Conservation (phyloP, 78 protist genomes). For the Chrysochromulina parva region DNA sequence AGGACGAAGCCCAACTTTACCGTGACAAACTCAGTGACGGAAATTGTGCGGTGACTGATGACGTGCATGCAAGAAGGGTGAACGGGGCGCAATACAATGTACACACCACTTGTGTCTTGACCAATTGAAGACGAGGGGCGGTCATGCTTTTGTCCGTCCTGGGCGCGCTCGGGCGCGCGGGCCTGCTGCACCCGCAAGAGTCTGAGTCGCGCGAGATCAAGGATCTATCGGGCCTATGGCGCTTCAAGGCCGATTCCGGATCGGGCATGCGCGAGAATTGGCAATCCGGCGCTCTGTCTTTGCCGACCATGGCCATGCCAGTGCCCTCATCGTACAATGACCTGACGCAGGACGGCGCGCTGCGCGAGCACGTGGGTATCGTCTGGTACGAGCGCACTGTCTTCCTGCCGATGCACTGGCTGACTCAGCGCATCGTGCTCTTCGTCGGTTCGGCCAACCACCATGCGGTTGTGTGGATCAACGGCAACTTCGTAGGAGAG, state of each 20-base stretch:
- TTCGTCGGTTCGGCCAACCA: conserved; percentile 7
- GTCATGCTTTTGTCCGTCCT: too few species aligned
- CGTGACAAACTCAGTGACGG: too few species aligned
- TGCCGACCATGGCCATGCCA: neutral
- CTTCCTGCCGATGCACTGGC: neutral
- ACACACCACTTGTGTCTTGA: too few species aligned
- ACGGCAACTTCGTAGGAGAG: neutral
- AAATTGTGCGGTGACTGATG: too few species aligned
- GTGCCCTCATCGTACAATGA: conserved; percentile 13
- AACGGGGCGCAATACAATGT: too few species aligned
- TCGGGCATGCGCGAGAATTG: neutral
- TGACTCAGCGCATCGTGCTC: neutral
- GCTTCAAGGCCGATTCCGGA: neutral
- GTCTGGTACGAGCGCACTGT: conserved; percentile 7
- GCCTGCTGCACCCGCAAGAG: neutral
- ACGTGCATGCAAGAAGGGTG: too few species aligned
- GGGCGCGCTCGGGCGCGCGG: neutral
- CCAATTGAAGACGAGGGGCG: too few species aligned
- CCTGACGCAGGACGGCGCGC: neutral
- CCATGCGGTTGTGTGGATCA: neutral
- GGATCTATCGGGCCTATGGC: neutral
- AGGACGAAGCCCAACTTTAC: too few species aligned
- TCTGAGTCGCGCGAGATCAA: neutral
- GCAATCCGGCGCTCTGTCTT: neutral
- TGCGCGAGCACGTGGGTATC: neutral